A percentile compares a stretch with the other conserved stretches of the same genome.
Evolutionary conservation across 1,284 basidiomycete species (phyloP).

Genomic region (Cryptococcus jaspeensis): DNA sequence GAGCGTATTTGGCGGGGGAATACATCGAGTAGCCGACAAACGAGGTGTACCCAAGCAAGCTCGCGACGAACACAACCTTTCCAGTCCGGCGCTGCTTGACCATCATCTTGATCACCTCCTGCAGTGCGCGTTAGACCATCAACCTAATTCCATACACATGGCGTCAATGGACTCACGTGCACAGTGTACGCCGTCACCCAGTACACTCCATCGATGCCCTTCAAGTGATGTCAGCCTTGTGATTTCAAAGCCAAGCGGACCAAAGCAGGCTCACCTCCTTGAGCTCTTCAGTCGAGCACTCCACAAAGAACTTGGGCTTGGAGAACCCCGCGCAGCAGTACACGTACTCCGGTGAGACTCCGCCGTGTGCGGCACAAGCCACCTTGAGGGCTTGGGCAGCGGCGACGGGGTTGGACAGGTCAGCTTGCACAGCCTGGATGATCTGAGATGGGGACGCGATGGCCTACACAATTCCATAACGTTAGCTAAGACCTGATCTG

Average conservation of each 20-base stretch:
- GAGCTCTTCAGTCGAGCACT: conserved; percentile 63
- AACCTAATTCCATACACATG: neutral
- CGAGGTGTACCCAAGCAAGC: conserved; percentile 75
- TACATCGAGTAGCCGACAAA: conserved; percentile 84
- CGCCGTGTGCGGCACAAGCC: conserved; percentile 59
- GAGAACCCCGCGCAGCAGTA: conserved; percentile 75
- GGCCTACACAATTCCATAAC: conserved; percentile 5
- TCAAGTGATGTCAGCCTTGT: conserved; percentile 9
- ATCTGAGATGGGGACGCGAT: conserved; percentile 58
- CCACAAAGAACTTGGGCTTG: conserved; percentile 70
- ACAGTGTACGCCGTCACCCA: conserved; percentile 68
- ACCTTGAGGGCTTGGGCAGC: conserved; percentile 62
- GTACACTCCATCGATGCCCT: conserved; percentile 55
- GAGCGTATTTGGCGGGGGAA: conserved; percentile 82
- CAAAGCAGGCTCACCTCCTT: conserved; percentile 57
- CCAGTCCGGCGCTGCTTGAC: conserved; percentile 58
- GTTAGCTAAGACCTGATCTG: neutral
- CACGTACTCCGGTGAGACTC: conserved; percentile 66
- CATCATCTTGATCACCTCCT: conserved; percentile 74
- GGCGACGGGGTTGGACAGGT: conserved; percentile 57
- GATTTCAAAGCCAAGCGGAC: neutral
- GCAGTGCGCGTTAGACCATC: neutral
- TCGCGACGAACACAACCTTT: conserved; percentile 79
- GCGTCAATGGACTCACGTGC: conserved; percentile 57
- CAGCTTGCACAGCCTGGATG: conserved; percentile 63